Percentiles rank a stretch among this genome's conserved stretches.
Evolutionary conservation across 2,329 filamentous ascomycete species (phyloP).

Genomic region (Byssochlamys sp.): DNA sequence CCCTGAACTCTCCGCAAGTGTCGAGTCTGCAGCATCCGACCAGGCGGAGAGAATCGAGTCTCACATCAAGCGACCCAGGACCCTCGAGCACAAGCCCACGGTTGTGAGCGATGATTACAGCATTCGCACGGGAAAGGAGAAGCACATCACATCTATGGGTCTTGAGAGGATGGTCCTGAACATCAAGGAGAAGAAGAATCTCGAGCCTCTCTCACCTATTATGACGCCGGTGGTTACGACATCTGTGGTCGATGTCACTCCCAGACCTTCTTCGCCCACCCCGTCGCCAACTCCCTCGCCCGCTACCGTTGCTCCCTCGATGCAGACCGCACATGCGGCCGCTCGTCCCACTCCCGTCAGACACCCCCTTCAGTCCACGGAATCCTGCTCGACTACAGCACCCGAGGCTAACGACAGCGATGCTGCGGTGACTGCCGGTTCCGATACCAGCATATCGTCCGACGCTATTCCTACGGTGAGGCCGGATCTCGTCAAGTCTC

Average conservation of each 20-base stretch:
- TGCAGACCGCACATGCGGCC: constrained; percentile 5
- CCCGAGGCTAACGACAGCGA: constrained; percentile 38
- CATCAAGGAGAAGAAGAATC: constrained; percentile 72
- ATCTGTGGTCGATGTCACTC: constrained; percentile 34
- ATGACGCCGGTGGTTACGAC: constrained; percentile 29
- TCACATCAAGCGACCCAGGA: constrained; percentile 51
- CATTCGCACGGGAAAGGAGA: constrained; percentile 64
- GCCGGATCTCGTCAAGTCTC: constrained; percentile 45
- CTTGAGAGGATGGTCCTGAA: constrained; percentile 88
- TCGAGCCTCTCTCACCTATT: constrained; percentile 48
- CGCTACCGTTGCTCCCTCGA: constrained; percentile 28
- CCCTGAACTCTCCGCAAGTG: constrained; percentile 66
- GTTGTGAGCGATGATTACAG: constrained; percentile 48
- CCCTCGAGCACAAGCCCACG: constrained; percentile 54
- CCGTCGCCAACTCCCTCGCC: constrained; percentile 23
- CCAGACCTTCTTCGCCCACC: constrained; percentile 34
- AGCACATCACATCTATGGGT: constrained; percentile 85
- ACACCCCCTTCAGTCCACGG: constrained; percentile 38
- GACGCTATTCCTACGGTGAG: constrained; percentile 28
- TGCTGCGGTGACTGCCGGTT: constrained; percentile 36
- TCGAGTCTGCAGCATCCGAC: constrained; percentile 60
- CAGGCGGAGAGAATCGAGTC: constrained; percentile 46
- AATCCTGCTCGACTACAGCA: constrained; percentile 53
- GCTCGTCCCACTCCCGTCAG: neutral
- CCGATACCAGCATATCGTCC: constrained; percentile 55